phyloP scores from a whole-genome alignment of 495 filamentous ascomycete genomes.

The Aspergillus ostianus region DNA sequence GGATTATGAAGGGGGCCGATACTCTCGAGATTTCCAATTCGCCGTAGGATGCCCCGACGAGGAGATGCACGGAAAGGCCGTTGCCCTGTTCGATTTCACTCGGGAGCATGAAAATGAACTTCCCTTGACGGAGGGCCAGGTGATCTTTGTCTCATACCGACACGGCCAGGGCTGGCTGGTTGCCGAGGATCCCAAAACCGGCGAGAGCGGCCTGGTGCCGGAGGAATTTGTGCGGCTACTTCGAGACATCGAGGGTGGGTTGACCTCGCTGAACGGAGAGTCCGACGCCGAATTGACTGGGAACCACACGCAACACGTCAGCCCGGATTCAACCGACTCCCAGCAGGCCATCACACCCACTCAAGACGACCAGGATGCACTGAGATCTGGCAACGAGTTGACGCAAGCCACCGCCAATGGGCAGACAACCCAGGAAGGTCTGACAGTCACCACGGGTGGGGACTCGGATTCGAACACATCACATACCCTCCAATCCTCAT shows the following conservation, averaged over 20 bases:
- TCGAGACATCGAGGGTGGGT: slow-evolving; percentile 80
- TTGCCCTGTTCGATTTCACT: slow-evolving; percentile 91
- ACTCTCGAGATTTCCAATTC: slow-evolving; percentile 88
- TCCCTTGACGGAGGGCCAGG: slow-evolving; percentile 87
- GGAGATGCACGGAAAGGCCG: slow-evolving; percentile 95
- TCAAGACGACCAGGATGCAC: slow-evolving; percentile 19
- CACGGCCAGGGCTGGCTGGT: slow-evolving; percentile 98
- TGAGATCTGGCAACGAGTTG: slow-evolving; percentile 13
- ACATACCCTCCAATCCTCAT: slow-evolving; percentile 1
- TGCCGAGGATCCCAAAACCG: slow-evolving; percentile 91
- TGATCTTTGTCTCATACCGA: slow-evolving; percentile 93
- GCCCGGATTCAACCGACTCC: slow-evolving; percentile 32
- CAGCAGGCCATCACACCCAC: slow-evolving; percentile 33
- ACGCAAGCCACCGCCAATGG: slow-evolving; percentile 15
- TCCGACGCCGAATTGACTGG: slow-evolving; percentile 22
- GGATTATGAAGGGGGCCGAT: slow-evolving; percentile 59
- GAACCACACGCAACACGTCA: slow-evolving; percentile 25
- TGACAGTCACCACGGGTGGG: slow-evolving; percentile 3
- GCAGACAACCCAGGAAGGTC: slow-evolving; percentile 3
- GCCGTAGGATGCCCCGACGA: slow-evolving; percentile 94
- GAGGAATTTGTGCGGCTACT: slow-evolving; percentile 95
- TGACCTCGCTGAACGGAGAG: slow-evolving; percentile 49
- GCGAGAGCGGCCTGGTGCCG: slow-evolving; percentile 83
- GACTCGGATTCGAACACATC: slow-evolving; percentile 10
- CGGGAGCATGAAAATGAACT: slow-evolving; percentile 97